Conservation (phyloP, 2,329 filamentous ascomycete species). For the Alternaria triticina region DNA sequence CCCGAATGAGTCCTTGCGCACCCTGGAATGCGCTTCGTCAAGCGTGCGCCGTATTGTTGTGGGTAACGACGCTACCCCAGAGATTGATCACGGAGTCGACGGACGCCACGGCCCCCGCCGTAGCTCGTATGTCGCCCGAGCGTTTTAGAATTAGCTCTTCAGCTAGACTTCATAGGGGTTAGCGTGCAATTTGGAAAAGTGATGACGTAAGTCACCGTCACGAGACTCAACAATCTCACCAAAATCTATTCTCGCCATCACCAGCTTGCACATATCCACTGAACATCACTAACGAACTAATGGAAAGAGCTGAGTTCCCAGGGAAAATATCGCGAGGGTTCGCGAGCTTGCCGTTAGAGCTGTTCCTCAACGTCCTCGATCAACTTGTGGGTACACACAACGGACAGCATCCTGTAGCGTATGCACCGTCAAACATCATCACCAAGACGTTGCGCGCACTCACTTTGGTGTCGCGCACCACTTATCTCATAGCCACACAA, state of each 20-base stretch:
- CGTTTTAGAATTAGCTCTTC: background rate
- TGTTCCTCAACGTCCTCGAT: slow-evolving; percentile 36
- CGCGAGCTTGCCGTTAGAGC: slow-evolving; percentile 27
- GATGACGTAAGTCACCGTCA: background rate
- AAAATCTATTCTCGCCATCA: background rate
- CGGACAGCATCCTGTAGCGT: slow-evolving; percentile 26
- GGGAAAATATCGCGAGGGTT: background rate
- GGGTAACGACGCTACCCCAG: background rate
- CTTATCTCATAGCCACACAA: slow-evolving; percentile 28
- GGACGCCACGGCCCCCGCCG: background rate
- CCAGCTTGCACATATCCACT: background rate
- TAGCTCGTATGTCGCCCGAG: background rate
- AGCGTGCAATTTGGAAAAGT: background rate
- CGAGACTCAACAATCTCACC: background rate
- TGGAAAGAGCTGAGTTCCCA: background rate
- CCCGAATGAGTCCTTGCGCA: background rate
- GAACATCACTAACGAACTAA: background rate
- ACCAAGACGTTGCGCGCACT: slow-evolving; percentile 36
- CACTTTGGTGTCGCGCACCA: slow-evolving; percentile 28
- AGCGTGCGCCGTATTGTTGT: background rate
- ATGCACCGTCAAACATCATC: slow-evolving; percentile 19
- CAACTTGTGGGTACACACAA: slow-evolving; percentile 29
- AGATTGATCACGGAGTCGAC: background rate
- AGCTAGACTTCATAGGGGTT: background rate
- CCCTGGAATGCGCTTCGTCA: background rate